Evolutionary conservation across 306 rosid genomes (phyloP).

Genomic region (Crotalaria pallida): DNA sequence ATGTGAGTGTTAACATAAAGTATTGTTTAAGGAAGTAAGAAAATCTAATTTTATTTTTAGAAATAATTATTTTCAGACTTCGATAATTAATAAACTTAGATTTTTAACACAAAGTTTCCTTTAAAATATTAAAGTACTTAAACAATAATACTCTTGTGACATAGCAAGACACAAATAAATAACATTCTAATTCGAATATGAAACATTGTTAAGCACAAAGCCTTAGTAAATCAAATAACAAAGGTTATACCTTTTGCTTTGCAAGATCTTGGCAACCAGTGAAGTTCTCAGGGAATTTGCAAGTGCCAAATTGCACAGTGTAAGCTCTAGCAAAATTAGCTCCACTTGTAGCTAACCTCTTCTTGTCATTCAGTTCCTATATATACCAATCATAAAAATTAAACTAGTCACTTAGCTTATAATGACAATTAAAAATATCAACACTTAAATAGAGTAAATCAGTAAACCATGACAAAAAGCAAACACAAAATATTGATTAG

Average conservation of each 20-base stretch:
- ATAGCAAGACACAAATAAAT: too few species aligned
- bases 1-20: too few species aligned
- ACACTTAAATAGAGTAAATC: too few species aligned
- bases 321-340: conserved; percentile 96
- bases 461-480: neutral
- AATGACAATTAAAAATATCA: neutral
- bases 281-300: conserved; percentile 99
- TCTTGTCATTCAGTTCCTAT: conserved; percentile 93
- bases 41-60: too few species aligned
- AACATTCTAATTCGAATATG: too few species aligned
- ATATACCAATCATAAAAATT: conserved; percentile 1
- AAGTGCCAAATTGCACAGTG: conserved; percentile 87
- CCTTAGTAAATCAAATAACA: neutral
- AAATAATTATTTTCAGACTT: too few species aligned
- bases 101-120: too few species aligned
- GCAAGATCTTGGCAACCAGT: conserved; percentile 99
- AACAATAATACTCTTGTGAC: too few species aligned
- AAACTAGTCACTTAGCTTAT: neutral
- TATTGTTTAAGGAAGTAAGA: too few species aligned
- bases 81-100: too few species aligned
- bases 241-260: conserved; percentile 62
- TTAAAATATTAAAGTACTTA: too few species aligned
- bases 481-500: conserved; percentile 17
- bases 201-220: too few species aligned
- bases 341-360: conserved; percentile 87